Evolutionary conservation across 2,329 filamentous ascomycete species (phyloP).

Genomic region (Aspergillus fumigatiaffinis): DNA sequence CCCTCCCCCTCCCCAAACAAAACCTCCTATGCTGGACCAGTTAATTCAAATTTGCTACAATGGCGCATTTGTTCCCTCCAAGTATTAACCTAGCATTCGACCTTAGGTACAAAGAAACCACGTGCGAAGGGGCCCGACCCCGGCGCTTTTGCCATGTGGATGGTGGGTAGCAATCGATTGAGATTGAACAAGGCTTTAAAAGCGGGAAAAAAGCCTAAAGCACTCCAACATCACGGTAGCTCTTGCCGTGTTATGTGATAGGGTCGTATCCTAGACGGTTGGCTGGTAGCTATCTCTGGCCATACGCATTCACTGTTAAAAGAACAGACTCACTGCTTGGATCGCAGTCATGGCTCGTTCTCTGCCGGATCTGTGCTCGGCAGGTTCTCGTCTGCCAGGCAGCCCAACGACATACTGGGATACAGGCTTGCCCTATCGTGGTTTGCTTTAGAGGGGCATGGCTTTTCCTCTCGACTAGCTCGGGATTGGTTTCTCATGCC

Average conservation of each 20-base stretch:
- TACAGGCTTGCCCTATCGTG: conserved; percentile 15
- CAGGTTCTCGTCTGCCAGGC: not conserved
- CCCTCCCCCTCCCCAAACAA: no score
- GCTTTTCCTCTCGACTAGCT: conserved; percentile 41
- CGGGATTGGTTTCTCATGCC: conserved; percentile 43
- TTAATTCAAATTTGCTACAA: not conserved
- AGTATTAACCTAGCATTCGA: not conserved
- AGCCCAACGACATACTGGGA: conserved; percentile 9
- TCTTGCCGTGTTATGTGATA: conserved; percentile 31
- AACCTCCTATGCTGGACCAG: not conserved
- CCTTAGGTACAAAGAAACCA: conserved; percentile 30
- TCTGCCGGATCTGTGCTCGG: not conserved
- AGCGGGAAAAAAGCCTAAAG: conserved; percentile 45
- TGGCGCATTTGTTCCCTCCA: not conserved
- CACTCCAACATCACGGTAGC: conserved; percentile 18
- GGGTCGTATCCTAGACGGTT: conserved; percentile 3
- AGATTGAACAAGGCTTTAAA: conserved; percentile 40
- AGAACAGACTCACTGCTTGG: not conserved
- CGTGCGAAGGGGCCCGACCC: conserved; percentile 24
- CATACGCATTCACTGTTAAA: conserved; percentile 1
- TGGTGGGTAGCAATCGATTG: conserved; percentile 36
- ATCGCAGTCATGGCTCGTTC: not conserved
- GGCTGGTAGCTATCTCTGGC: conserved; percentile 1
- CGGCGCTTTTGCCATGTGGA: conserved; percentile 42
- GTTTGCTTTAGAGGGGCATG: conserved; percentile 40